A percentile compares a stretch with the other conserved stretches of the same genome.
phyloP scores from a whole-genome alignment of 1,139 yeast genomes.

The Geotrichum candidum region DNA sequence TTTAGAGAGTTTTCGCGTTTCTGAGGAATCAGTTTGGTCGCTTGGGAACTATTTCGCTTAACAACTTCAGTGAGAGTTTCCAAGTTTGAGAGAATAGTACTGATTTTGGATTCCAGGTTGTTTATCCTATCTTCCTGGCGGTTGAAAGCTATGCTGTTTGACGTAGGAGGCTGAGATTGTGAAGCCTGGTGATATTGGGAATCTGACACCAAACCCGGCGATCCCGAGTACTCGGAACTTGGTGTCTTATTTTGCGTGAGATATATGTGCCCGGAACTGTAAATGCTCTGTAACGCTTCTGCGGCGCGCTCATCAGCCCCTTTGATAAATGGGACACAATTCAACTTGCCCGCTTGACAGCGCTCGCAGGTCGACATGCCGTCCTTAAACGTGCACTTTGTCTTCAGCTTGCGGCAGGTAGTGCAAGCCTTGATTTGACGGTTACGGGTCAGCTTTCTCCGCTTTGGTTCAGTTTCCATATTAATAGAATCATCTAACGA shows the following conservation, averaged over 20 bases:
- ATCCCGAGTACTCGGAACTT: background rate
- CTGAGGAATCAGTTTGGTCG: slow-evolving; percentile 3
- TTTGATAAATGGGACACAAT: slow-evolving; percentile 11
- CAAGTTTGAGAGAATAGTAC: slow-evolving; percentile 3
- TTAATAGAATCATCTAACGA: background rate
- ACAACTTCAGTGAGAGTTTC: slow-evolving; percentile 8
- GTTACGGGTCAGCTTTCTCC: slow-evolving; percentile 11
- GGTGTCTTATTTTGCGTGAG: background rate
- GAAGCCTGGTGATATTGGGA: background rate
- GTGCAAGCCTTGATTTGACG: slow-evolving; percentile 13
- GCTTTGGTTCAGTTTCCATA: slow-evolving; percentile 4
- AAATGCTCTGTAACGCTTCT: background rate
- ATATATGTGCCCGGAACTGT: background rate
- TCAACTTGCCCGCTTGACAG: slow-evolving; percentile 9
- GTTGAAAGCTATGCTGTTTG: background rate
- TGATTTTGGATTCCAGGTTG: slow-evolving; percentile 6
- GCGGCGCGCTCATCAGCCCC: background rate
- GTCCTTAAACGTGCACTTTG: slow-evolving; percentile 11
- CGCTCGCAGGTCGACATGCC: slow-evolving; percentile 2
- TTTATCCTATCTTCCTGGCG: slow-evolving; percentile 1
- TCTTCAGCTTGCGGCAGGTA: slow-evolving; percentile 11
- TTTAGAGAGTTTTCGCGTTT: background rate
- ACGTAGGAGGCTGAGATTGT: background rate
- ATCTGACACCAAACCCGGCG: background rate
- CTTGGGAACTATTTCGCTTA: background rate